phyloP scores from a whole-genome alignment of 345 rosid species.

The Arabis alpina region DNA sequence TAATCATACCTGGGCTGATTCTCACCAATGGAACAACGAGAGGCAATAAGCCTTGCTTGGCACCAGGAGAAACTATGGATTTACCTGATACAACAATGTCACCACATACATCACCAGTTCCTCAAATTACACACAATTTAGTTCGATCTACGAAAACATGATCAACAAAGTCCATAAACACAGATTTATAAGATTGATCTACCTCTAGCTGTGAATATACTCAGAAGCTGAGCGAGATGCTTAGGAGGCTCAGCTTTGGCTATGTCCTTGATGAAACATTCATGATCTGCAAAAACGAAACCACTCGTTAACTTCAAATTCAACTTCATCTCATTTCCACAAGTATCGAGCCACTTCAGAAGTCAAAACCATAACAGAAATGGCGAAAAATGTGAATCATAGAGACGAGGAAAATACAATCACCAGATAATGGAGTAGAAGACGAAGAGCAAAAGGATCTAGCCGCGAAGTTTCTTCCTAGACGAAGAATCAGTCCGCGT shows the following conservation, averaged over 20 bases:
- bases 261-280: conserved; percentile 60
- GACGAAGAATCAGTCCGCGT: conserved; percentile 48
- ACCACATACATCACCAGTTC: too few species aligned
- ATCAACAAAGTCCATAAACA: conserved; percentile 1
- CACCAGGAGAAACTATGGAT: conserved; percentile 71
- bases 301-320: background rate
- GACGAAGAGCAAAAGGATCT: conserved; percentile 48
- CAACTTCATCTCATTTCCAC: background rate
- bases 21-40: conserved; percentile 70
- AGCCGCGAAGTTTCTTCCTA: conserved; percentile 41
- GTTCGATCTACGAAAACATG: background rate
- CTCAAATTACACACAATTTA: background rate
- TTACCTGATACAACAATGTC: conserved; percentile 53
- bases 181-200: background rate
- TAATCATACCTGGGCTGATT: conserved; percentile 57
- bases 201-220: conserved; percentile 70
- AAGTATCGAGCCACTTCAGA: too few species aligned
- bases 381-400: background rate
- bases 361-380: background rate
- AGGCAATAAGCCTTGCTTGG: conserved; percentile 73
- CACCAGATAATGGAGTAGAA: conserved; percentile 48
- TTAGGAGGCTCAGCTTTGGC: conserved; percentile 70
- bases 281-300: conserved; percentile 54
- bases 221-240: conserved; percentile 60
- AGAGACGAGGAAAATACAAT: conserved; percentile 6